Base-by-base conservation (phyloP, 1,139 yeast species). In the Suhomyces bribrorum region DNA sequence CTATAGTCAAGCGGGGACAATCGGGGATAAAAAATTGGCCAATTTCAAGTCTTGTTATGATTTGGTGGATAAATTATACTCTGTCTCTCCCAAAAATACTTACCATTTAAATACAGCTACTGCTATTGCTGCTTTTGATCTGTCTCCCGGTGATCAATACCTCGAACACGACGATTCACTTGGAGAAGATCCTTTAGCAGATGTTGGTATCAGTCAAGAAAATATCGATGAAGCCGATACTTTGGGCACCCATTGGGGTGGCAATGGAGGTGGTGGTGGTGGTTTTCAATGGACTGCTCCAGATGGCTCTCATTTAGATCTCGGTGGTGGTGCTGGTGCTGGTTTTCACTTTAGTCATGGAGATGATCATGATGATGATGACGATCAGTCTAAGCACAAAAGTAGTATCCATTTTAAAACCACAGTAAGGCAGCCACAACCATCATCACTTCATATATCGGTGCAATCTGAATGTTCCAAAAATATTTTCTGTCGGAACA, bases 1-100 rank as follows among this genome's bases (percentile, higher is more conserved):
- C 14, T 31, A 22, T 13, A 14, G 18, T 9, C 6, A 16, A 3
- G 3, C 22, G 7, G 20, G 15, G 9, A 20, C 15, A 13, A n/a
- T 11, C 12, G 17, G 27, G 7, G 12, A 18, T 14, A 32, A 16
- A 18, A 31, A 14, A 16, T 25, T 34, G 4, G 11, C 35, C n/a
- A 33, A 34, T 36, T 51, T 48, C 35, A 53, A 53, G 28, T 55
- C 66, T 6, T 56, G 62, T 37, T 56, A 56, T 34, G 54, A 57
- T 18, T 46, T 66, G 37, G 62, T 68, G 17, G 73, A 68, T 37
- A 62, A 58, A 38, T 48, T 68, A 28, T 69, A 67, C 41, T 63
- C 74, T 0, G 68, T 69, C 2, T 66, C 73, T 2, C 76, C 76
- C 0, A 65, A 56, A 37, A 66, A 67, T 38, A 68, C 75, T 0